Conservation (phyloP, 208 protist species). For the Leptomonas seymouri region DNA sequence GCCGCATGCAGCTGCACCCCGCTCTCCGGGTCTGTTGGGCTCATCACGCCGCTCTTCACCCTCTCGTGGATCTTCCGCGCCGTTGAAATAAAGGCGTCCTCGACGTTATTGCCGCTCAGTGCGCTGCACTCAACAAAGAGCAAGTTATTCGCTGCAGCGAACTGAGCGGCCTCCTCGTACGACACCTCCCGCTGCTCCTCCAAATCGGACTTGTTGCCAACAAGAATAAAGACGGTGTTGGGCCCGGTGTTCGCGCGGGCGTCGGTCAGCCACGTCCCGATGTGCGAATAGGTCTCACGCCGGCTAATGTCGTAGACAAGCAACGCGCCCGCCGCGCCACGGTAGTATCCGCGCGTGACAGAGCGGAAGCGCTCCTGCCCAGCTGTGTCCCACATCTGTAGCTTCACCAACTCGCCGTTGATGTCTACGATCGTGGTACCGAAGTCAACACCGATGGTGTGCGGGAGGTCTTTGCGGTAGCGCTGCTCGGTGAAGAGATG, state of each 20-base stretch:
- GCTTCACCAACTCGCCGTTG: slow-evolving; percentile 95
- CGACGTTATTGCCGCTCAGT: slow-evolving; percentile 93
- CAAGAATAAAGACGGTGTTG: slow-evolving; percentile 88
- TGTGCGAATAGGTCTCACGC: slow-evolving; percentile 80
- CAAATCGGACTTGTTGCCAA: slow-evolving; percentile 97
- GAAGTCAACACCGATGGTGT: slow-evolving; percentile 99
- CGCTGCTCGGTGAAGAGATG: slow-evolving; percentile 98
- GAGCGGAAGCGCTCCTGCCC: slow-evolving; percentile 92
- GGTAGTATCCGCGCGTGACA: slow-evolving; percentile 96
- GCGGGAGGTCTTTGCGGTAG: slow-evolving; percentile 94
- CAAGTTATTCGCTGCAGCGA: slow-evolving; percentile 95
- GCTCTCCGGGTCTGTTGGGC: slow-evolving; percentile 75
- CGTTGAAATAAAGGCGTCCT: slow-evolving; percentile 93
- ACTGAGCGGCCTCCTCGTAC: slow-evolving; percentile 95
- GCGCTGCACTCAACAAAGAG: slow-evolving; percentile 96
- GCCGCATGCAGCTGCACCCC: slow-evolving; percentile 80
- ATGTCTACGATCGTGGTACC: slow-evolving; percentile 97
- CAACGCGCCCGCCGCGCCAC: slow-evolving; percentile 95
- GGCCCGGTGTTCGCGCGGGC: slow-evolving; percentile 89
- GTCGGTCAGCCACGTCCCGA: slow-evolving; percentile 96
- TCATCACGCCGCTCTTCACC: slow-evolving; percentile 92
- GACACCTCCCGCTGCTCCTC: slow-evolving; percentile 95
- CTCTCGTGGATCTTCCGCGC: slow-evolving; percentile 95
- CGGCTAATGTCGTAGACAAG: slow-evolving; percentile 97
- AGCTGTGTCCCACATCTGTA: slow-evolving; percentile 98